Evolutionary conservation across 495 filamentous ascomycete genomes (phyloP), one percentile per base, ranked within the genome.

Genomic region (Tuber magnatum): DNA sequence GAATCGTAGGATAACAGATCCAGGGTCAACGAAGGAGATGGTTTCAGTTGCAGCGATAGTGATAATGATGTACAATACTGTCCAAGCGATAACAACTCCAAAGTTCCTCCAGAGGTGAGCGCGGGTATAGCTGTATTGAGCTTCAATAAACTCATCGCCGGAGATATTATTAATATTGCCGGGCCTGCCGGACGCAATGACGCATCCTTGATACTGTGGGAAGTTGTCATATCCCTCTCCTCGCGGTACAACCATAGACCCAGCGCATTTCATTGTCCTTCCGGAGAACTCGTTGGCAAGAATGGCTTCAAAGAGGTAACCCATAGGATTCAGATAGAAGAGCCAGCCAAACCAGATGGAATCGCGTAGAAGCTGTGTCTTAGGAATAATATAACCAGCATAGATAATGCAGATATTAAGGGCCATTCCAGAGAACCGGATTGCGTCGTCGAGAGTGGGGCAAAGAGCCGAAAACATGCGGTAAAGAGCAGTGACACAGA

Each of bases 31-130:
- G 73, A 86, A 90, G 38, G 84, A 86, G 69, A 91, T 89, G 20
- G 87, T 73, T 76, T 92, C 91, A 86, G 89, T 89, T 24, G 89
- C 89, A 68, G 89, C 70, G 51, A 90, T 84, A 0, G 91, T 92
- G 65, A 93, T 84, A 38, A 90, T 70, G 41, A 93, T 87, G 73
- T 92, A 93, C 5, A 92, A 83, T 9, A 90, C 87, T 2, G 85
- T 86, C 71, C 91, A 92, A 12, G 90, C 91, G 68, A 92, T 88
- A 61, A 93, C 78, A 28, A 93, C 89, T 69, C 90, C 92, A 81
- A 91, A 92, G 81, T 94, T 93, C 35, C 91, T 89, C 92, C 92
- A 94, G 22, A 93, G 82, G 79, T 94, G 87, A n/a, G 82, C 76
- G 1, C 89, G 88, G 3, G 85, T 87, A 80, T 92, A 94, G 48